phyloP scores from a whole-genome alignment of 179 eudicot species.

The Silene vulgaris region DNA sequence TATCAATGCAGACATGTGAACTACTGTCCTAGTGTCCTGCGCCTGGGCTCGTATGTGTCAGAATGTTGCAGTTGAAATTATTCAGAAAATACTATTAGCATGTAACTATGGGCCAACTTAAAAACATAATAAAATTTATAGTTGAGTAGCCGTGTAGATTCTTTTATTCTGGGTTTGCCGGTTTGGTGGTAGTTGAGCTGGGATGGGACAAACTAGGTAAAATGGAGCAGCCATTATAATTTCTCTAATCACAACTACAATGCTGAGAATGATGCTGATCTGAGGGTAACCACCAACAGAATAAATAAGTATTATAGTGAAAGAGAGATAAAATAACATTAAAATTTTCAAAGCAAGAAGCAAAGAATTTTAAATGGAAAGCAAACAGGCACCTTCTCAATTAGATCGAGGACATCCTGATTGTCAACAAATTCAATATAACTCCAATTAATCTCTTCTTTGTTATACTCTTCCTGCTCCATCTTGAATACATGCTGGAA shows the following conservation, averaged over 20 bases:
- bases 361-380: neutral
- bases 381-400: slow-evolving; percentile 67
- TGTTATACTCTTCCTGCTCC: slow-evolving; percentile 97
- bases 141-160: neutral
- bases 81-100: too few species aligned
- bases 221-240: neutral
- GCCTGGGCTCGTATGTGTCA: too few species aligned
- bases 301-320: neutral
- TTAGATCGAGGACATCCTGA: slow-evolving; percentile 91
- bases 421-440: slow-evolving; percentile 93
- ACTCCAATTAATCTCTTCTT: slow-evolving; percentile 94
- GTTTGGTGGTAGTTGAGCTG: neutral
- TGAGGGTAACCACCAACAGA: neutral
- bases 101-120: too few species aligned
- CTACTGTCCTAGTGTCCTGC: too few species aligned
- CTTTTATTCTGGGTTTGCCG: neutral
- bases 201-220: neutral
- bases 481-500: slow-evolving; percentile 94
- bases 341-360: neutral
- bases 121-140: too few species aligned
- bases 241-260: neutral
- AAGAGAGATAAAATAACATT: neutral
- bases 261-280: neutral
- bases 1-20: too few species aligned
- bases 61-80: too few species aligned